These are phyloP conservation scores for Boletellus ananiceps DNA, from an alignment of 768 basidiomycete genomes.

Conservation along the genomic window DNA sequence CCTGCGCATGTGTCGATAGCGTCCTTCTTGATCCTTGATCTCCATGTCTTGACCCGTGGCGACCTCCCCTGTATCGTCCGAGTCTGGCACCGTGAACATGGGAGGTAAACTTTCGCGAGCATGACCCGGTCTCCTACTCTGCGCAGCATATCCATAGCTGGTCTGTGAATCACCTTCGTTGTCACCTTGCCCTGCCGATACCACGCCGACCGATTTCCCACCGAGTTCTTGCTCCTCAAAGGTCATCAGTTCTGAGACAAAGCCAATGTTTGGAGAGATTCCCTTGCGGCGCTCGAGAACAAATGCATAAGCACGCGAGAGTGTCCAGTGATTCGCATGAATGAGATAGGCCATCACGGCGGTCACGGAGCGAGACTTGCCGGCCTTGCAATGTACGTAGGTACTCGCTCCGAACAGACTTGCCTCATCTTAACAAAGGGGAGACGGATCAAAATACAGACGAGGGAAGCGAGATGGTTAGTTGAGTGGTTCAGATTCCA, in stretches of 20 bases:
- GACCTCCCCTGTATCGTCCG: constrained; percentile 31
- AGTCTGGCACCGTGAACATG: constrained; percentile 26
- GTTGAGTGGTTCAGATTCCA: constrained; percentile 3
- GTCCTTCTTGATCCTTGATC: constrained; percentile 78
- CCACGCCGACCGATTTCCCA: constrained; percentile 39
- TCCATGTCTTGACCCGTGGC: constrained; percentile 78
- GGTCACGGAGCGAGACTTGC: constrained; percentile 92
- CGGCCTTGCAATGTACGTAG: constrained; percentile 96
- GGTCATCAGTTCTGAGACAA: constrained; percentile 94
- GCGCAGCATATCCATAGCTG: constrained; percentile 43
- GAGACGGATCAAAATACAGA: constrained; percentile 1
- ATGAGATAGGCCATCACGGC: constrained; percentile 97
- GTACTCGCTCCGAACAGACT: constrained; percentile 82
- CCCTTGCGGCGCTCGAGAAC: constrained; percentile 90
- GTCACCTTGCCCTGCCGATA: constrained; percentile 17
- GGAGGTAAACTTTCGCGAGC: constrained; percentile 62
- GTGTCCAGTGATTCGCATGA: constrained; percentile 95
- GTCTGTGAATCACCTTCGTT: constrained; percentile 23
- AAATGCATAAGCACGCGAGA: constrained; percentile 86
- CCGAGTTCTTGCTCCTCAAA: constrained; percentile 90
- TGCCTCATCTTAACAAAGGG: constrained; percentile 68
- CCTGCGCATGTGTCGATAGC: constrained; percentile 81
- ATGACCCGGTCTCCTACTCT: constrained; percentile 55
- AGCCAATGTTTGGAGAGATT: constrained; percentile 96
- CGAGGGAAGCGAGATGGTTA: not conserved